A percentile compares a stretch with the other conserved stretches of the same genome.
Evolutionary conservation across 805 yeast genomes (phyloP).

Genomic region (Scheffersomyces ergatensis): DNA sequence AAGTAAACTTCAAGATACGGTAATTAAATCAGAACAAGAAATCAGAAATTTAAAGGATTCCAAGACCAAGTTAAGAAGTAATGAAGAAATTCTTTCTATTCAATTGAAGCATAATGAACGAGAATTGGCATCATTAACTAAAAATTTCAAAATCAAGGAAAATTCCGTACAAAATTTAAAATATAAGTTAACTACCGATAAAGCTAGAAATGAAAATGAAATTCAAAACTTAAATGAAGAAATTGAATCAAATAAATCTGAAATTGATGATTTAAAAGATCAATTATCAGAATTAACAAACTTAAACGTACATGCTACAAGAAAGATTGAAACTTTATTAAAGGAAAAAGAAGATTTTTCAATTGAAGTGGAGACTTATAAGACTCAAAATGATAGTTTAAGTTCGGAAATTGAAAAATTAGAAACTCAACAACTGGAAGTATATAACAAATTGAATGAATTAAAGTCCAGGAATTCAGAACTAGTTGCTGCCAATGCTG

Average conservation of each 20-base stretch:
- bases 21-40: conserved; percentile 6
- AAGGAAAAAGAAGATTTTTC: conserved; percentile 21
- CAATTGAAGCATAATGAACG: conserved; percentile 25
- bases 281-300: conserved; percentile 6
- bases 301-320: conserved; percentile 10
- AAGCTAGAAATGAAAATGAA: conserved; percentile 3
- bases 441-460: conserved; percentile 2
- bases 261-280: conserved; percentile 5
- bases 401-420: conserved; percentile 2
- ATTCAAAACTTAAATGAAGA: conserved; percentile 6
- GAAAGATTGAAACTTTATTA: conserved; percentile 13
- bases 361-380: conserved; percentile 9
- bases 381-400: conserved; percentile 1
- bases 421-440: background rate
- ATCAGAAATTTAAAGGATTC: conserved; percentile 15
- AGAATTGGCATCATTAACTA: conserved; percentile 25
- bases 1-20: background rate
- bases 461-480: conserved; percentile 2
- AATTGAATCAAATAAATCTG: conserved; percentile 2
- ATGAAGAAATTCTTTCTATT: conserved; percentile 19
- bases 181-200: conserved; percentile 1
- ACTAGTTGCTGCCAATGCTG: conserved; percentile 4
- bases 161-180: conserved; percentile 3
- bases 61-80: conserved; percentile 11
- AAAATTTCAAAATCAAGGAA: conserved; percentile 17